These are phyloP conservation scores for Pseudocercospora eumusae DNA, from an alignment of 2,329 filamentous ascomycete species.

Conservation along the genomic window DNA sequence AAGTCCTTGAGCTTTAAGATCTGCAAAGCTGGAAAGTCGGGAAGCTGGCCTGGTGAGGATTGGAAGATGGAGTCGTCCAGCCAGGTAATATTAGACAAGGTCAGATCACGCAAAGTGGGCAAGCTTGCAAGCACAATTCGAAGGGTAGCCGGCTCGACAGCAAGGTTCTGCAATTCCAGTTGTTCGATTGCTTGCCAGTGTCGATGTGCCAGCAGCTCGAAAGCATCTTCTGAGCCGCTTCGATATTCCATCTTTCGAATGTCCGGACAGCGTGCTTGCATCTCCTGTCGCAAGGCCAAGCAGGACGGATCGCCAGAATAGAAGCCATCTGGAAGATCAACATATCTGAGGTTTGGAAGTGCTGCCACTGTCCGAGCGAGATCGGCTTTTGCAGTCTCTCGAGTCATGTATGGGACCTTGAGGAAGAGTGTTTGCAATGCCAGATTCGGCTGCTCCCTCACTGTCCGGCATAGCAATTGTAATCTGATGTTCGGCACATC, in stretches of 20 bases:
- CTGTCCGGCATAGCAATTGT: conserved; percentile 74
- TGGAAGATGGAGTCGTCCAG: conserved; percentile 78
- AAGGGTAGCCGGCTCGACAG: conserved; percentile 69
- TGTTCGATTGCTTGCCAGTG: conserved; percentile 72
- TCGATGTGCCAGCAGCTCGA: conserved; percentile 68
- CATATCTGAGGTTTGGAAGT: conserved; percentile 79
- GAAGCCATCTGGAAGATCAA: conserved; percentile 86
- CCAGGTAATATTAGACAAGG: conserved; percentile 67
- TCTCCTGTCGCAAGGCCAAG: conserved; percentile 74
- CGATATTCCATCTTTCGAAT: conserved; percentile 88
- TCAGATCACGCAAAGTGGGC: conserved; percentile 69
- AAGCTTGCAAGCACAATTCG: conserved; percentile 71
- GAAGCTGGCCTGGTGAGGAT: conserved; percentile 61
- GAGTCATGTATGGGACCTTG: conserved; percentile 92
- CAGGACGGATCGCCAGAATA: conserved; percentile 78
- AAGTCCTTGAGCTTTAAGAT: conserved; percentile 72
- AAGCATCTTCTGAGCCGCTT: conserved; percentile 72
- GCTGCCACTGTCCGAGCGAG: conserved; percentile 84
- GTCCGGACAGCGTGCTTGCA: conserved; percentile 79
- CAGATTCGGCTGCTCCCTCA: conserved; percentile 73
- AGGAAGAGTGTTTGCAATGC: conserved; percentile 73
- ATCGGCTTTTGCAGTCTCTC: conserved; percentile 80
- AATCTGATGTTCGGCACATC: conserved; percentile 77
- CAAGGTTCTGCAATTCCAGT: conserved; percentile 67
- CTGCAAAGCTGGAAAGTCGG: conserved; percentile 72